Base-by-base conservation (phyloP, 495 filamentous ascomycete genomes). In the Lasiosphaeriaceae sp. region DNA sequence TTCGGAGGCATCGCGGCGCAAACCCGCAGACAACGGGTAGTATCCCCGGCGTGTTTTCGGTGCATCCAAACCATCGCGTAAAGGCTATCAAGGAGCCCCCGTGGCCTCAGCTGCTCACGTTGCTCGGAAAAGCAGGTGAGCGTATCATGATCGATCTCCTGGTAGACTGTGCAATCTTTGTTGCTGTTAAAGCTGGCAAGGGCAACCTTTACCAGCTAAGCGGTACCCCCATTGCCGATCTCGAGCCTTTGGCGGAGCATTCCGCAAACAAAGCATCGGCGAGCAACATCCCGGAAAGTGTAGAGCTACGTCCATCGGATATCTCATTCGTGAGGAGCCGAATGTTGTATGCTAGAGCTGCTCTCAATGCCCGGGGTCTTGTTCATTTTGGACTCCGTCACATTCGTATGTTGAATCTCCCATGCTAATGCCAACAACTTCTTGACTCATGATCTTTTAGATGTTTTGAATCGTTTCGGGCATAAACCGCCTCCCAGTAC, bases 311-410 rank as follows among this genome's bases (percentile, higher is more conserved):
- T 7, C 82, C 78, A 4, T 85, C 83, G 22, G 79, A 79, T 43
- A 91, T 97, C 55, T 68, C 72, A 1, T 93, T 98, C 67, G 83
- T 91, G 19, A 86, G 91, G 54, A 88, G 84, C 64, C 83, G 90
- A 5, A 96, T 96, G 80, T 78, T 97, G 34, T 97, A 97, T 70
- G 88, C 90, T 20, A 82, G 82, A 55, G 79, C 89, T 39, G 77
- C 82, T 16, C 71, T 89, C 9, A 93, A 87, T 64, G 73, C 80
- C 6, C 83, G 83, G 64, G 85, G 87, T 5, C 66, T 78, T 24
- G 81, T 93, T 9, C 67, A 79, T 6, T 89, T 88, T 74, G 93
- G 94, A 19, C 71, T 97, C 35, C 80, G 82, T 45, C 87, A 88
- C 66, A 89, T 88, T 47, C 92, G 92, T 96, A 79, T 66, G 90